Evolutionary conservation across 169 alveolate genomes (phyloP).

Genomic region (Plasmodium cynomolgi): DNA sequence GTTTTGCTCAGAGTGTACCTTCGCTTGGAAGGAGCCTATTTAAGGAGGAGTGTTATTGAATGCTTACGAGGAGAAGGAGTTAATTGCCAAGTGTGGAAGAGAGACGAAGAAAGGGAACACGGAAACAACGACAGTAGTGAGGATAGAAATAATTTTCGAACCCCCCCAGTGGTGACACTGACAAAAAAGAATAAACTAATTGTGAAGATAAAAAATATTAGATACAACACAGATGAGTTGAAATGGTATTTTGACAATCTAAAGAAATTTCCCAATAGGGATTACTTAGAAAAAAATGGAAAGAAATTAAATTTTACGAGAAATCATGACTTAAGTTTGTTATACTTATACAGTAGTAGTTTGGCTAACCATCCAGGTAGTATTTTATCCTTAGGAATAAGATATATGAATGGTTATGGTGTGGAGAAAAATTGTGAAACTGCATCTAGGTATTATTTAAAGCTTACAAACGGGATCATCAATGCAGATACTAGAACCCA

Average conservation of each 20-base stretch:
- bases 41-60: not conserved
- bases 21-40: not conserved
- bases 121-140: not conserved
- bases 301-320: not conserved
- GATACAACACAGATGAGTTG: constrained; percentile 52
- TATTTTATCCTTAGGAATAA: constrained; percentile 29
- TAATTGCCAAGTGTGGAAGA: not conserved
- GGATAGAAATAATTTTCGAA: not conserved
- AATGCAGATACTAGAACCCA: constrained; percentile 46
- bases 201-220: constrained; percentile 39
- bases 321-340: constrained; percentile 46
- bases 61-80: not conserved
- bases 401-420: constrained; percentile 67
- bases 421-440: constrained; percentile 61
- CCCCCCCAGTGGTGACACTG: constrained; percentile 13
- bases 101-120: not conserved
- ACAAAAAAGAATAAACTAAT: constrained; percentile 11
- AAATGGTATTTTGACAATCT: constrained; percentile 21
- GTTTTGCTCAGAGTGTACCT: constrained; percentile 8
- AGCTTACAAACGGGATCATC: constrained; percentile 34
- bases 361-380: constrained; percentile 70
- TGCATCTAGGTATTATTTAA: constrained; percentile 39
- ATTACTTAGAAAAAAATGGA: not conserved
- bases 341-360: constrained; percentile 65
- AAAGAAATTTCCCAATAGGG: constrained; percentile 18